A percentile compares a stretch with the other conserved stretches of the same genome.
phyloP scores from a whole-genome alignment of 495 filamentous ascomycete genomes.

The Penicillium pulvis region DNA sequence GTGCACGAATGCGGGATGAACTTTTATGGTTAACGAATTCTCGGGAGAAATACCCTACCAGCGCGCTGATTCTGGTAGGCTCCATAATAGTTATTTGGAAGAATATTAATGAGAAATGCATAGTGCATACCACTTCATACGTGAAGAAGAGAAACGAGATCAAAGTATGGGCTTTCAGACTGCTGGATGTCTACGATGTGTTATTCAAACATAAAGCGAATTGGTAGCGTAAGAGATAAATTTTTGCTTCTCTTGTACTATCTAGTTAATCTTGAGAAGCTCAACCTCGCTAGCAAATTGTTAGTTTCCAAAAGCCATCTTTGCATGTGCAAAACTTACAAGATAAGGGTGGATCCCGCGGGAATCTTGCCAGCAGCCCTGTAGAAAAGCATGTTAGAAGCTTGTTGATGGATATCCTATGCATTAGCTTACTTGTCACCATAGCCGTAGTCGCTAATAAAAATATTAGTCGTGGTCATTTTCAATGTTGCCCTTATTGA shows the following conservation, averaged over 20 bases:
- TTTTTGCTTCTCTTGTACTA: not conserved
- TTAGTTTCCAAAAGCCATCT: slow-evolving; percentile 10
- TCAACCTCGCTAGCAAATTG: slow-evolving; percentile 43
- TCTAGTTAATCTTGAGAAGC: slow-evolving; percentile 42
- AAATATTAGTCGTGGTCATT: not conserved
- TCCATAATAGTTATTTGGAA: too few species aligned
- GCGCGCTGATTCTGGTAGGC: too few species aligned
- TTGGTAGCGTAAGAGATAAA: not conserved
- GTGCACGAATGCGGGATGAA: too few species aligned
- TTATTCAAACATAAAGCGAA: not conserved
- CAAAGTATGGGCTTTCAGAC: too few species aligned
- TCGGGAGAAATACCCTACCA: too few species aligned
- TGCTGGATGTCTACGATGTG: too few species aligned
- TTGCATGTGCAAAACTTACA: slow-evolving; percentile 41
- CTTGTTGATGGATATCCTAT: not conserved
- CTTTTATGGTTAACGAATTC: too few species aligned
- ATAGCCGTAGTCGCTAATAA: slow-evolving; percentile 72
- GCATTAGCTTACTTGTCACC: slow-evolving; percentile 59
- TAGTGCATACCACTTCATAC: too few species aligned
- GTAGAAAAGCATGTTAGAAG: slow-evolving; percentile 46
- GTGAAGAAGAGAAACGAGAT: too few species aligned
- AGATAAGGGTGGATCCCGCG: slow-evolving; percentile 47
- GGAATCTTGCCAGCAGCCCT: slow-evolving; percentile 54
- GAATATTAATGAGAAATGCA: too few species aligned
- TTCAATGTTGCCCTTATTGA: not conserved